Percentiles rank a stretch among this genome's conserved stretches.
Evolutionary conservation across 73 alveolate genomes (phyloP).

Genomic region (Stentor roeselii): DNA sequence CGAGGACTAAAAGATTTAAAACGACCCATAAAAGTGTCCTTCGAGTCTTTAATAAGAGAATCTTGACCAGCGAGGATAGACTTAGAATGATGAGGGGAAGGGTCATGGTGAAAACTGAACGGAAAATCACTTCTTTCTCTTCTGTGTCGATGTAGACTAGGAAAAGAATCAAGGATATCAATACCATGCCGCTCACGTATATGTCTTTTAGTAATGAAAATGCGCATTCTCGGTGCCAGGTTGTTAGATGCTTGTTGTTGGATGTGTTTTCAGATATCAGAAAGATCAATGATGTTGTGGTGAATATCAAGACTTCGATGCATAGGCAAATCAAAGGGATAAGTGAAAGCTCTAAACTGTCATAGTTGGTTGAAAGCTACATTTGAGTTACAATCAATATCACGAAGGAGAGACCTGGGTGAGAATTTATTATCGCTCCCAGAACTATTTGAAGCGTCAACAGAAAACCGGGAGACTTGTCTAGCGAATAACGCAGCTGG

Average conservation of each 20-base stretch:
- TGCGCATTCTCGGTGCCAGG: neutral
- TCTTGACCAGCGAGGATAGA: neutral
- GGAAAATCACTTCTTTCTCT: neutral
- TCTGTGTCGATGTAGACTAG: neutral
- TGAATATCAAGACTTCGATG: neutral
- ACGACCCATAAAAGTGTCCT: neutral
- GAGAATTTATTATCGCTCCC: neutral
- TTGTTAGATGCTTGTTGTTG: neutral
- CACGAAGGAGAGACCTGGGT: neutral
- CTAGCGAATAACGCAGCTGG: neutral
- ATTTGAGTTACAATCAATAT: neutral
- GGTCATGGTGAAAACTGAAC: neutral
- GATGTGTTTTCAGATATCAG: neutral
- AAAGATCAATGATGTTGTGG: neutral
- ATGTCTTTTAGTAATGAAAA: neutral
- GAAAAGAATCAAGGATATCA: neutral
- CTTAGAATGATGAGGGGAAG: neutral
- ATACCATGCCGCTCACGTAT: neutral
- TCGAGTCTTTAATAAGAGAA: neutral
- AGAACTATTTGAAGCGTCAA: neutral
- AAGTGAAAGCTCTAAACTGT: neutral
- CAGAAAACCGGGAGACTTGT: neutral
- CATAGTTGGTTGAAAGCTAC: neutral
- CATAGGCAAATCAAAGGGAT: neutral
- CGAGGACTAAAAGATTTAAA: neutral